Evolutionary conservation across 106 monocot genomes (phyloP), one percentile per base, ranked within the genome.

Genomic region (Dendrobium catenatum): DNA sequence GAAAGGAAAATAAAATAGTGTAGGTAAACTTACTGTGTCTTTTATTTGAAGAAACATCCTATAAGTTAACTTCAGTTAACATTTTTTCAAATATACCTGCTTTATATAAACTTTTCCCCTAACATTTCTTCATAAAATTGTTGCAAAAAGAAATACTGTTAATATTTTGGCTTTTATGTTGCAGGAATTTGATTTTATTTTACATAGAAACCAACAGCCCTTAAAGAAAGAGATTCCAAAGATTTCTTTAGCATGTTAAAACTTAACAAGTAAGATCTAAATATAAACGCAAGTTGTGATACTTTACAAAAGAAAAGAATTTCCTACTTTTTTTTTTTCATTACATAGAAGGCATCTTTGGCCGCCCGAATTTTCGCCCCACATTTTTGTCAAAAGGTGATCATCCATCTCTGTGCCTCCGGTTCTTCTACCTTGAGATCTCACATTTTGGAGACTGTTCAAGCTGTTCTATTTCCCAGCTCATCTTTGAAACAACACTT

Each of bases 391-490:
- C 42, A 73, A 17, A 73, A 42, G 3, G 13, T 73, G 42, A 18
- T 42, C 37, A 37, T 73, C 42, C 42, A 29, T 42, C 42, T 26
- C 42, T 20, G 40, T 33, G 26, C 68, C 68, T 68, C 2, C 31
- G 68, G 2, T 18, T 18, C 42, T 56, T 58, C 81, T 81, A 82
- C 75, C 84, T 81, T 26, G 84, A 84, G 42, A 87, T 84, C 67
- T 87, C 82, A 41, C 76, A 79, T 64, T 87, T 79, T 40, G 80
- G 47, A 68, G 84, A 17, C 81, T 85, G 79, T 7, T 85, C 87
- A 13, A 85, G 44, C 72, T 87, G 85, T 78, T 87, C 86, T 33
- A 70, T 73, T 73, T 89, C 85, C 86, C 89, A 87, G 67, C 78
- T 85, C 31, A 82, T 76, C 89, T 87, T 85, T 2, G 86, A 80